phyloP scores from a whole-genome alignment of 495 filamentous ascomycete genomes.

The Annulohypoxylon moriforme region DNA sequence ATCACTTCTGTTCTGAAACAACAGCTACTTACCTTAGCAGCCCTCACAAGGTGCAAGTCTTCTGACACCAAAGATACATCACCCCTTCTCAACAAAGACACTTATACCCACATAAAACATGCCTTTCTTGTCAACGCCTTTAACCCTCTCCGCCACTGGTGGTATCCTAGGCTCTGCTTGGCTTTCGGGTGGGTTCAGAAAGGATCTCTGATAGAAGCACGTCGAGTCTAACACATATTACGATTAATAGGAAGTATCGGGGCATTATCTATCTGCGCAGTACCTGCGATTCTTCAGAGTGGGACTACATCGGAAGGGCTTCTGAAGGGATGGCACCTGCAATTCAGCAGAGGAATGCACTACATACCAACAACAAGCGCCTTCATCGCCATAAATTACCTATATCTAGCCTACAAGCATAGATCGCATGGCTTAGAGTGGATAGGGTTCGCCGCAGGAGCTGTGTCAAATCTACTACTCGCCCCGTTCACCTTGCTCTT shows the following conservation, averaged over 20 bases:
- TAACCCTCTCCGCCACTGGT: slow-evolving; percentile 40
- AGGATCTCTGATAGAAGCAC: background rate
- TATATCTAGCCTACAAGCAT: slow-evolving; percentile 56
- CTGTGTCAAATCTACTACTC: slow-evolving; percentile 52
- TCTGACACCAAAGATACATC: too few relatives aligned
- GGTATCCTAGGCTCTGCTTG: slow-evolving; percentile 46
- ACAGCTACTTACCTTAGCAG: background rate
- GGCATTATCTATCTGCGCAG: slow-evolving; percentile 46
- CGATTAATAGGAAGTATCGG: slow-evolving; percentile 52
- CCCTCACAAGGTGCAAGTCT: background rate
- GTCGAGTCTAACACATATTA: background rate
- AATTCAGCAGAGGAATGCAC: slow-evolving; percentile 47
- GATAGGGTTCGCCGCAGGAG: slow-evolving; percentile 50
- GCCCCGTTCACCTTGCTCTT: slow-evolving; percentile 52
- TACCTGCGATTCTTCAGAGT: slow-evolving; percentile 51
- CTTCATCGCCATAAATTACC: slow-evolving; percentile 48
- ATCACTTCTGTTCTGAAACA: background rate
- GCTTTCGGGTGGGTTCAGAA: slow-evolving; percentile 40
- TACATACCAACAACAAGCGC: slow-evolving; percentile 53
- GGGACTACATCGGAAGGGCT: slow-evolving; percentile 46
- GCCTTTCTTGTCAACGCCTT: slow-evolving; percentile 43
- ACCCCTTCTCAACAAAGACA: background rate
- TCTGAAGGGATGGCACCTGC: slow-evolving; percentile 44
- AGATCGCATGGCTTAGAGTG: slow-evolving; percentile 43
- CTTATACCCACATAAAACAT: background rate